Conservation (phyloP, 2,329 filamentous ascomycete genomes). For the Ceratocystis eucalypticola region DNA sequence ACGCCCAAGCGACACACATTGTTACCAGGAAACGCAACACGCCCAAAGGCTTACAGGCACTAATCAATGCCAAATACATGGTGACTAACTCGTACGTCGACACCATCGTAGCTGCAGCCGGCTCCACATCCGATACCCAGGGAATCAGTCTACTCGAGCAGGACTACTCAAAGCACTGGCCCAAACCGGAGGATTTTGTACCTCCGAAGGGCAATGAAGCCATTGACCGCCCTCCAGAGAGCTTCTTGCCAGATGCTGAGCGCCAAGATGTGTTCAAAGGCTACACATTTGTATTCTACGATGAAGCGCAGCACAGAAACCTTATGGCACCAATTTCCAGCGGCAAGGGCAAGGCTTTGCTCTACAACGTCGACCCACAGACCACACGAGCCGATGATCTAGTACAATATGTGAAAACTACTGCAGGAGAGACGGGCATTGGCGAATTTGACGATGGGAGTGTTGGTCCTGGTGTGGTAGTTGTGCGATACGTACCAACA, state of each 20-base stretch:
- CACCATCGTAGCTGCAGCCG: constrained; percentile 45
- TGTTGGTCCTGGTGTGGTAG: constrained; percentile 57
- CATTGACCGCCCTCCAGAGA: constrained; percentile 49
- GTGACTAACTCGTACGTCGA: constrained; percentile 63
- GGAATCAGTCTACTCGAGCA: constrained; percentile 50
- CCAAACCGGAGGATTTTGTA: constrained; percentile 55
- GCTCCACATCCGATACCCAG: constrained; percentile 31
- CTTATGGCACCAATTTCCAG: constrained; percentile 61
- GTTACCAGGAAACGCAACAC: constrained; percentile 84
- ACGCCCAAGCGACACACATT: constrained; percentile 66
- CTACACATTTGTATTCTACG: constrained; percentile 80
- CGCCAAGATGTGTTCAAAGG: constrained; percentile 66
- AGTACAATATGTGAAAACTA: constrained; percentile 58
- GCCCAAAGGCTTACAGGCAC: constrained; percentile 68
- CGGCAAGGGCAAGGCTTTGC: constrained; percentile 69
- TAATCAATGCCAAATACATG: constrained; percentile 68
- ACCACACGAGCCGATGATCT: constrained; percentile 62
- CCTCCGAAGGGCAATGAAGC: constrained; percentile 67
- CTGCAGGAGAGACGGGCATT: constrained; percentile 60
- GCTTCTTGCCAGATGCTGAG: constrained; percentile 54
- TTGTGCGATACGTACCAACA: constrained; percentile 54
- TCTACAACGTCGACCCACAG: constrained; percentile 46
- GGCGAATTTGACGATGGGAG: constrained; percentile 50
- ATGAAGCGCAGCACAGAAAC: constrained; percentile 59
- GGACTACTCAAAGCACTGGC: constrained; percentile 71